Percentiles rank a stretch among this genome's conserved stretches.
phyloP scores from a whole-genome alignment of 2,329 filamentous ascomycete genomes.

The Coniochaeta sp. region DNA sequence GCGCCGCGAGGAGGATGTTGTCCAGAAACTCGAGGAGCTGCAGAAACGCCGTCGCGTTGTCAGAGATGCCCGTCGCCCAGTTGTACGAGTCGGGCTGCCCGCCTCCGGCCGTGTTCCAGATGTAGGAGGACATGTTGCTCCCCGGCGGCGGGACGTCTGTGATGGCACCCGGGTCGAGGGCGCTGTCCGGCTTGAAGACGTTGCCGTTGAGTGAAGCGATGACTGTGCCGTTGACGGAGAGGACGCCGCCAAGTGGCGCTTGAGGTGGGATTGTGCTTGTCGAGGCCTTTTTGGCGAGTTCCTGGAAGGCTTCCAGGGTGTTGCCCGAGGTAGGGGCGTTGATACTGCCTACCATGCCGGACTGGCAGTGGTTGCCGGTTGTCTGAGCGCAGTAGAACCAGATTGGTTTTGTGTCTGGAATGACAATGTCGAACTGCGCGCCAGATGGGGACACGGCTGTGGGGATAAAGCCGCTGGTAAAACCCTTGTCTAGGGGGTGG shows the following conservation, averaged over 20 bases:
- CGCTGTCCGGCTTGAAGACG: slow-evolving; percentile 17
- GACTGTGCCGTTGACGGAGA: slow-evolving; percentile 24
- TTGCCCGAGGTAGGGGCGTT: slow-evolving; percentile 30
- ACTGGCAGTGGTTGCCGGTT: slow-evolving; percentile 23
- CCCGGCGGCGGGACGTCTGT: slow-evolving; percentile 17
- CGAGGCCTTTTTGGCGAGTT: slow-evolving; percentile 22
- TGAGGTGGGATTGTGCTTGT: slow-evolving; percentile 23
- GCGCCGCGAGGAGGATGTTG: slow-evolving; percentile 22
- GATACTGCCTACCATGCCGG: slow-evolving; percentile 39
- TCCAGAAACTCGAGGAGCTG: slow-evolving; percentile 22
- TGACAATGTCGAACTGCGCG: slow-evolving; percentile 22
- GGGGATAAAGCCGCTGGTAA: slow-evolving; percentile 30
- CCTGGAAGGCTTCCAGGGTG: slow-evolving; percentile 28
- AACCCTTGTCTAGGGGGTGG: slow-evolving; percentile 26
- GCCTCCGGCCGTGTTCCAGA: slow-evolving; percentile 25
- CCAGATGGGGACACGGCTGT: slow-evolving; percentile 20
- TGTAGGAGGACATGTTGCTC: slow-evolving; percentile 16
- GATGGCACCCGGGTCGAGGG: slow-evolving; percentile 16
- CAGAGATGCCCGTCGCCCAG: slow-evolving; percentile 21
- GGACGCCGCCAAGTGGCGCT: slow-evolving; percentile 24
- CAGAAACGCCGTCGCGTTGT: slow-evolving; percentile 16
- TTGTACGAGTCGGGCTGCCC: slow-evolving; percentile 22
- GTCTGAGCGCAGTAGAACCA: slow-evolving; percentile 31
- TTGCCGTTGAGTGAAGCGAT: slow-evolving; percentile 18
- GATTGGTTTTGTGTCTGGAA: slow-evolving; percentile 23